Evolutionary conservation across 257 asterid species (phyloP).

Genomic region (Solanum appendiculatum): DNA sequence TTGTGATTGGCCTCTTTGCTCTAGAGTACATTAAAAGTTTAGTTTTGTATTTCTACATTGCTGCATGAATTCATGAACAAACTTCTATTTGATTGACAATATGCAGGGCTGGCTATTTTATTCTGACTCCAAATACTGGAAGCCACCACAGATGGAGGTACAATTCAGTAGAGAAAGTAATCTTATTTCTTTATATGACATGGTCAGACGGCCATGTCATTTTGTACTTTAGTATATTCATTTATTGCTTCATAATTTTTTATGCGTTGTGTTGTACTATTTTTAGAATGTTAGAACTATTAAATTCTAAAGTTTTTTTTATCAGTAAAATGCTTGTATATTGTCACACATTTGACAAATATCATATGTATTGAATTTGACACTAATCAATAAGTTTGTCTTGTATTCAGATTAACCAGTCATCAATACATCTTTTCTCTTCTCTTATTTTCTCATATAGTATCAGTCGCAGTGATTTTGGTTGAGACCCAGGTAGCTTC

Average conservation of each 20-base stretch:
- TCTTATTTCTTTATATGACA: background rate
- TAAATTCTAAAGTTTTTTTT: background rate
- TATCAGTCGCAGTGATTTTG: background rate
- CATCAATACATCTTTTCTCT: background rate
- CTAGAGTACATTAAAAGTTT: background rate
- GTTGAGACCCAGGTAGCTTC: background rate
- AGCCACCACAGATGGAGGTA: slow-evolving; percentile 98
- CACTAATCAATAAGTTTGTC: background rate
- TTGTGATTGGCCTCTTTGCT: background rate
- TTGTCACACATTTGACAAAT: background rate
- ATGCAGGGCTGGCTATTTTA: slow-evolving; percentile 96
- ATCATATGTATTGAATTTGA: background rate
- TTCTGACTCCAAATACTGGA: slow-evolving; percentile 88
- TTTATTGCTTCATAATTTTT: background rate
- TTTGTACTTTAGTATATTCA: background rate
- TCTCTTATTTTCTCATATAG: background rate
- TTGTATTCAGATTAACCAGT: background rate
- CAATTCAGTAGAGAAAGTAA: slow-evolving; percentile 1
- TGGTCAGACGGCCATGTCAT: background rate
- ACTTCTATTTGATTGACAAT: slow-evolving; percentile 2
- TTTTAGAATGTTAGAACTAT: background rate
- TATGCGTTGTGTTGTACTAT: background rate
- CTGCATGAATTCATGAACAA: background rate
- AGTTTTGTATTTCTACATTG: background rate
- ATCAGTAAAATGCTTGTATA: background rate